Percentiles rank a stretch among this genome's conserved stretches.
Conservation (phyloP, 1,139 yeast species). For the Candida sanyaensis region DNA sequence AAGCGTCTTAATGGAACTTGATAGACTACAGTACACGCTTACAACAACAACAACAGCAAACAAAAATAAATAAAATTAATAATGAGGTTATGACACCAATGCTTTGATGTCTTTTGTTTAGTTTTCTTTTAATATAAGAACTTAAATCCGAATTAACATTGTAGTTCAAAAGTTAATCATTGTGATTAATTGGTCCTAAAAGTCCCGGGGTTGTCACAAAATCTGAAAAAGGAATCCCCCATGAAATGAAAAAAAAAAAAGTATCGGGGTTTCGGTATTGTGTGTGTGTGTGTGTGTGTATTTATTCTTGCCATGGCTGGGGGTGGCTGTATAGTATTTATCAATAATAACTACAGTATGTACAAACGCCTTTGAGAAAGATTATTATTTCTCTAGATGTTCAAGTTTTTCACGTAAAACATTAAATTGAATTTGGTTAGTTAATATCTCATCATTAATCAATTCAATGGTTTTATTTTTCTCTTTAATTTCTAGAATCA, state of each 20-base stretch:
- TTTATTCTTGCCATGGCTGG: too few species aligned
- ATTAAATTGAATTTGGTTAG: slow-evolving; percentile 70
- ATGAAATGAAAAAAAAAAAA: too few species aligned
- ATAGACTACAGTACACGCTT: background rate
- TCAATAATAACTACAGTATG: too few species aligned
- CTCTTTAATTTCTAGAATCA: slow-evolving; percentile 51
- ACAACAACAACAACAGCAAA: background rate
- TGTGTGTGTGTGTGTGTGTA: too few species aligned
- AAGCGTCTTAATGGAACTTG: slow-evolving; percentile 14
- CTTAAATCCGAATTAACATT: too few species aligned
- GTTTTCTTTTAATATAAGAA: too few species aligned
- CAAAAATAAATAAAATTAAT: background rate
- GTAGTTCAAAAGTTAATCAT: too few species aligned
- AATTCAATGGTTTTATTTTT: slow-evolving; percentile 59
- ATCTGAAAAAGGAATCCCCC: too few species aligned
- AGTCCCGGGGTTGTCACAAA: too few species aligned
- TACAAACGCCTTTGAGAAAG: background rate
- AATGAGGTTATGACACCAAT: slow-evolving; percentile 1
- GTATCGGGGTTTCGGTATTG: too few species aligned
- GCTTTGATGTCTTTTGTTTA: background rate
- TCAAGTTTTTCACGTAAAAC: slow-evolving; percentile 48
- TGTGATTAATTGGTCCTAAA: too few species aligned
- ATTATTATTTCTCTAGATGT: slow-evolving; percentile 8
- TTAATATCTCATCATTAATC: slow-evolving; percentile 70
- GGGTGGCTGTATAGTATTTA: too few species aligned